Evolutionary conservation across 2,329 filamentous ascomycete genomes (phyloP).

Genomic region (Periconia digitata): DNA sequence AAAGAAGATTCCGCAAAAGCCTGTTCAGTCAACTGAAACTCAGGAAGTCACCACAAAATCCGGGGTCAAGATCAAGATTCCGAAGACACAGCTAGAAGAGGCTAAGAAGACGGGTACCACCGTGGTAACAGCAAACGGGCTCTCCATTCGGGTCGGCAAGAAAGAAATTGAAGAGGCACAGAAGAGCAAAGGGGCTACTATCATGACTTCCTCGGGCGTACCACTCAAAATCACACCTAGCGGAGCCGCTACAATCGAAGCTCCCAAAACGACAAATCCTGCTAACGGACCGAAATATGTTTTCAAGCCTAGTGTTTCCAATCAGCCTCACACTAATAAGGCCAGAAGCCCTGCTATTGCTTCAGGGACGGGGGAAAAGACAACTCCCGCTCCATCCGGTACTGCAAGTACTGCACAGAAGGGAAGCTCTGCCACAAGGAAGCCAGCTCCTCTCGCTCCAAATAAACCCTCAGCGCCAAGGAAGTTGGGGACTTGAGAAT

Average conservation of each 20-base stretch:
- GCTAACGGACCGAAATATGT: conserved; percentile 9
- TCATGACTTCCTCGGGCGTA: conserved; percentile 33
- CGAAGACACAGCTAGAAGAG: conserved; percentile 30
- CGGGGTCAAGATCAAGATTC: conserved; percentile 38
- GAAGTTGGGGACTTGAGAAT: background rate
- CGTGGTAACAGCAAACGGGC: conserved; percentile 31
- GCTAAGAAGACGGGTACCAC: conserved; percentile 32
- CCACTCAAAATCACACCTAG: conserved; percentile 36
- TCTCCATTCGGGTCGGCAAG: conserved; percentile 33
- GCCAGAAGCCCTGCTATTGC: conserved; percentile 5
- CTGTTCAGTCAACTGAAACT: conserved; percentile 19
- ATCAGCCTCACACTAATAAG: background rate
- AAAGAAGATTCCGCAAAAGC: background rate
- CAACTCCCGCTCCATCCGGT: background rate
- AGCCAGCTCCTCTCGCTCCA: background rate
- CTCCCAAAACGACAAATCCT: conserved; percentile 1
- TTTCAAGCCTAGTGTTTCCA: conserved; percentile 6
- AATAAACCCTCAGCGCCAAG: background rate
- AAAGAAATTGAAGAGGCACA: conserved; percentile 36
- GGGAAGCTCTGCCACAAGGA: background rate
- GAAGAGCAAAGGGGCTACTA: conserved; percentile 24
- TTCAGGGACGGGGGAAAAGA: background rate
- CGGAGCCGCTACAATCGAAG: conserved; percentile 22
- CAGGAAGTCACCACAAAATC: conserved; percentile 33
- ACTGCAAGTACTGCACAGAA: background rate